Percentiles rank a stretch among this genome's conserved stretches.
phyloP scores from a whole-genome alignment of 805 yeast genomes.

The Candida corydali region DNA sequence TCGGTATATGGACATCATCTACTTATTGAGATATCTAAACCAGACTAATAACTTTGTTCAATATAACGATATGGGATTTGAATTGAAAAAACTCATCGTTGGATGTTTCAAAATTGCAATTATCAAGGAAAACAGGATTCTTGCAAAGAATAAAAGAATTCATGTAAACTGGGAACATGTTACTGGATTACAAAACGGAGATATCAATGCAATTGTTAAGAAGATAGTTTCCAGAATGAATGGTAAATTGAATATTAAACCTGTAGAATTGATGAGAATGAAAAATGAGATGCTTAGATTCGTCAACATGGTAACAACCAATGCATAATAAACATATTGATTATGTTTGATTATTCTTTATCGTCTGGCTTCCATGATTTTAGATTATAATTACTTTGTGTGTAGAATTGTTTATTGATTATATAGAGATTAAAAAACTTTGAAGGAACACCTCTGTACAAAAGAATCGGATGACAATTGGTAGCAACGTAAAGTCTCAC shows the following conservation, averaged over 20 bases:
- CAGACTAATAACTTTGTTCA: constrained; percentile 43
- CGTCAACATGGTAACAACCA: constrained; percentile 34
- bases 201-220: constrained; percentile 31
- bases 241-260: constrained; percentile 36
- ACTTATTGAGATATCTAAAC: constrained; percentile 40
- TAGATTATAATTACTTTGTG: no score
- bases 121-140: constrained; percentile 23
- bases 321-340: constrained; percentile 1
- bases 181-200: constrained; percentile 34
- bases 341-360: constrained; percentile 2
- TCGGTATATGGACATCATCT: constrained; percentile 44
- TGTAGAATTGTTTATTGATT: no score
- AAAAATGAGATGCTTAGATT: constrained; percentile 38
- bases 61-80: constrained; percentile 41
- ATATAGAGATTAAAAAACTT: no score
- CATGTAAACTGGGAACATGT: constrained; percentile 29
- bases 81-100: constrained; percentile 35
- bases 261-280: constrained; percentile 32
- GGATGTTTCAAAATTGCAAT: constrained; percentile 40
- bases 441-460: no score
- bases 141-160: constrained; percentile 6
- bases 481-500: neutral
- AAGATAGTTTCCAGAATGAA: constrained; percentile 36
- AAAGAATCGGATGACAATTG: no score
- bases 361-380: no score